A percentile compares a stretch with the other conserved stretches of the same genome.
phyloP scores from a whole-genome alignment of 768 basidiomycete species.

The Dentipellis sp. region DNA sequence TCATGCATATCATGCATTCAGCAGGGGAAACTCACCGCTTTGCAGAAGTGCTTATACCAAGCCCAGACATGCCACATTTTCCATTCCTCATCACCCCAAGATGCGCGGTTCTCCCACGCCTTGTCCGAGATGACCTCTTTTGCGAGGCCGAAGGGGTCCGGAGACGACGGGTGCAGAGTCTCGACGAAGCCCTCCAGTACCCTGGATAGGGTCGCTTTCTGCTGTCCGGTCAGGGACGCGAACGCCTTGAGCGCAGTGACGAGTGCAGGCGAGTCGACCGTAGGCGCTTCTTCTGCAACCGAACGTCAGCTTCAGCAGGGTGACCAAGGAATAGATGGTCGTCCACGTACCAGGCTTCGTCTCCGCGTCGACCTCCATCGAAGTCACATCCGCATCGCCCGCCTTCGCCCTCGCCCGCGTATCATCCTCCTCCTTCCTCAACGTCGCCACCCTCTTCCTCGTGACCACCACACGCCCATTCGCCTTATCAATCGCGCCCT shows the following conservation, averaged over 20 bases:
- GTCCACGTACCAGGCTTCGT: conserved; percentile 44
- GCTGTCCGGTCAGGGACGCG: conserved; percentile 63
- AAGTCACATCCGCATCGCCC: conserved; percentile 36
- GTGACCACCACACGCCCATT: conserved; percentile 81
- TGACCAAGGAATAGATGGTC: background rate
- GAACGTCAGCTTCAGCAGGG: background rate
- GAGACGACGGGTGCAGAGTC: conserved; percentile 20
- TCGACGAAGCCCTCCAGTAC: conserved; percentile 70
- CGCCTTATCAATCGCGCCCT: conserved; percentile 80
- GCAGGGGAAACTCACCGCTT: conserved; percentile 40
- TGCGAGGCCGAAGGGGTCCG: conserved; percentile 40
- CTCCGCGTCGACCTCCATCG: conserved; percentile 67
- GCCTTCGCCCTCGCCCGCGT: conserved; percentile 70
- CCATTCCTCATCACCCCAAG: conserved; percentile 73
- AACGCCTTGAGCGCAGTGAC: conserved; percentile 67
- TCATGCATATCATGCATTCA: background rate
- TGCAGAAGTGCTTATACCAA: conserved; percentile 86
- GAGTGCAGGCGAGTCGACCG: conserved; percentile 58
- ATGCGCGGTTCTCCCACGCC: conserved; percentile 61
- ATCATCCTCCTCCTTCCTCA: conserved; percentile 88
- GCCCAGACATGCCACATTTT: conserved; percentile 82
- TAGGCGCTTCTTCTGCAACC: conserved; percentile 33
- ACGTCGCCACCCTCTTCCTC: conserved; percentile 56
- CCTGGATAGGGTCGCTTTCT: conserved; percentile 63
- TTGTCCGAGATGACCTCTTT: conserved; percentile 51